Percentiles rank a stretch among this genome's conserved stretches.
Evolutionary conservation across 1,284 basidiomycete species (phyloP).

Genomic region (Ceratobasidium sp.): DNA sequence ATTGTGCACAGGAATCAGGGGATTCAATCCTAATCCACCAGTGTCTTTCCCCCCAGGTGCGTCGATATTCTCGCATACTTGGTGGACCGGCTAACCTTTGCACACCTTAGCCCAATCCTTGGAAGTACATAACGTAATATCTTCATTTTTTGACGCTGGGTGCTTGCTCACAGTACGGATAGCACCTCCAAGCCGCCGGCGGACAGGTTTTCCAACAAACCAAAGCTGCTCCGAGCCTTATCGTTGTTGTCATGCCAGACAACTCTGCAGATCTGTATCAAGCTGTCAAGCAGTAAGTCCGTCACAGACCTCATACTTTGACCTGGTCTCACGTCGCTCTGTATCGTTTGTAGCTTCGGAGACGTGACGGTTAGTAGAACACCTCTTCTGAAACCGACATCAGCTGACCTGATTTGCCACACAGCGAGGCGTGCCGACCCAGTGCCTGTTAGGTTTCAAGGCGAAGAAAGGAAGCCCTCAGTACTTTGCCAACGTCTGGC

Average conservation of each 20-base stretch:
- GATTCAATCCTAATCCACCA: constrained; percentile 7
- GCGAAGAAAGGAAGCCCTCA: constrained; percentile 72
- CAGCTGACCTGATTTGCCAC: constrained; percentile 16
- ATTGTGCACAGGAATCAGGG: constrained; percentile 6
- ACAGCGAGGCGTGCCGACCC: constrained; percentile 74
- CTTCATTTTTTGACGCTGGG: not conserved
- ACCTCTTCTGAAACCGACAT: not conserved
- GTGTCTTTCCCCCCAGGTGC: constrained; percentile 27
- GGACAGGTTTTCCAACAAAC: constrained; percentile 14
- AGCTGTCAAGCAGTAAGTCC: constrained; percentile 44
- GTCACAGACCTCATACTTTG: not conserved
- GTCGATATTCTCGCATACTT: not conserved
- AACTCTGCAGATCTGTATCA: constrained; percentile 43
- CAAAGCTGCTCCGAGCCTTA: constrained; percentile 28
- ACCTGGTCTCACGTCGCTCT: too few relatives aligned
- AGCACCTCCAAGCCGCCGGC: constrained; percentile 29
- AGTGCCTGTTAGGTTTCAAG: constrained; percentile 73
- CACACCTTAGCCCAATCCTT: not conserved
- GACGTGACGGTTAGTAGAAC: constrained; percentile 57
- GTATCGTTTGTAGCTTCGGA: constrained; percentile 64
- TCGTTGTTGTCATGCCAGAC: constrained; percentile 46
- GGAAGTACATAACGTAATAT: constrained; percentile 7
- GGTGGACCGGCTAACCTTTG: not conserved
- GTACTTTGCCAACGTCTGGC: constrained; percentile 78
- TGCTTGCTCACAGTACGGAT: not conserved